Base-by-base conservation (phyloP, 768 basidiomycete genomes). In the Butyriboletus loyo region DNA sequence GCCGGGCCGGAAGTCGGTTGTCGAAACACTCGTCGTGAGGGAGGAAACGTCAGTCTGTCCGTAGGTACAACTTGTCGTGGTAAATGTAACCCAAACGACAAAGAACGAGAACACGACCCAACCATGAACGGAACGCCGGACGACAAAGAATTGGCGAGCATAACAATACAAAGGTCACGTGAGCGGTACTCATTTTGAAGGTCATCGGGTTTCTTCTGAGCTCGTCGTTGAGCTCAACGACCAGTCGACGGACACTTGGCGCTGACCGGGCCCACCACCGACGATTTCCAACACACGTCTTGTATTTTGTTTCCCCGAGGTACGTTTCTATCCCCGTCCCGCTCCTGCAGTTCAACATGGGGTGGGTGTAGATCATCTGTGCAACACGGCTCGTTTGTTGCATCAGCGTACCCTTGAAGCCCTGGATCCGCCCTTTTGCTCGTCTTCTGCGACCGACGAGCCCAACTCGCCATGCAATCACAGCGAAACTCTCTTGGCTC, bases 81-180 rank as follows among this genome's bases (percentile, higher is more conserved):
- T 36, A n/a, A 25, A 28, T 3, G n/a, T n/a, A 35, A 22, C 24
- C 21, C 25, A 19, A 39, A 38, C 37, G 15, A 36, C 27, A 17
- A 30, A 17, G 0, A 37, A n/a, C 17, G 21, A 9, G 7, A 24
- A 22, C 31, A 4, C 7, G 27, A 27, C 27, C 7, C 27, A 17
- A 27, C 30, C 25, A 35, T 42, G 19, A 7, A 17, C 31, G 7
- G 14, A 27, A 21, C 25, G 35, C 30, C 14, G 38, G 21, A 31
- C 36, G 17, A 50, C 9, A 24, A 30, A 15, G 6, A 19, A 31
- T 28, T 19, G 25, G 46, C 46, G 14, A n/a, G n/a, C n/a, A n/a
- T n/a, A n/a, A n/a, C n/a, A n/a, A n/a, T 34, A 43, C 48, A 43
- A 4, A 17, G 35, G 41, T 62, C 61, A 62, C 61, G 61, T 62